Base-by-base conservation (phyloP, 2,329 filamentous ascomycete species). In the Aspergillus spinulosporus region DNA sequence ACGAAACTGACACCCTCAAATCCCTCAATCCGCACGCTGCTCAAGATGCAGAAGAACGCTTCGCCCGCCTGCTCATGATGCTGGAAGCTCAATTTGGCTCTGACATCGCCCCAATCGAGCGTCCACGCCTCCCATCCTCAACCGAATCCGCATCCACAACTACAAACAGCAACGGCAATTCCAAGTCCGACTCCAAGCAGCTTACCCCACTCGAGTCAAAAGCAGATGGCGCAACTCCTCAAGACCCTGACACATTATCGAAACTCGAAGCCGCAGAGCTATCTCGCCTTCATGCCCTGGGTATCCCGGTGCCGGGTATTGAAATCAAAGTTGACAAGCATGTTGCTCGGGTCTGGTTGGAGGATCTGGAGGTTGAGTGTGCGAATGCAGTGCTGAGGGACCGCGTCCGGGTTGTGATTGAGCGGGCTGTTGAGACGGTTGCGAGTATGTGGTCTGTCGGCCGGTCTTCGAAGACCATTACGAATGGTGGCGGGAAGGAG, bases 21-120 rank as follows among this genome's bases (percentile, higher is more conserved):
- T 72, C 76, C 28, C 80, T 79, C 46, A 94, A 96, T 69, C 88
- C 87, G 0, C 91, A 96, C 72, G 83, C 87, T 11, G 83, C 88
- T 44, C 75, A 91, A 42, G 83, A 83, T 7, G 81, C 92, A 0
- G 81, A 88, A 44, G 90, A 96, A 64, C 88, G 90, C 40, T 85
- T 97, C 40, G 84, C 88, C 60, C 87, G 93, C 34, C 85, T 99
- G 15, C 88, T 95, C 76, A 90, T 96, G 85, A 96, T 99, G 78
- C 87, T 99, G 11, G 94, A 99, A 78, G 90, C 92, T 2, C 94
- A 99, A 72, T 99, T 99, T 69, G 94, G 94, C 59, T 88, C 94
- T 61, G 88, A 90, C 58, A 86, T 97, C 55, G 80, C 83, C 0
- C 92, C 93, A 3, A 89, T 97, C 62, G 82, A 87, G 21, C 77